Evolutionary conservation across 805 yeast species (phyloP), one percentile per base, ranked within the genome.

Genomic region (Yarrowia sp.): DNA sequence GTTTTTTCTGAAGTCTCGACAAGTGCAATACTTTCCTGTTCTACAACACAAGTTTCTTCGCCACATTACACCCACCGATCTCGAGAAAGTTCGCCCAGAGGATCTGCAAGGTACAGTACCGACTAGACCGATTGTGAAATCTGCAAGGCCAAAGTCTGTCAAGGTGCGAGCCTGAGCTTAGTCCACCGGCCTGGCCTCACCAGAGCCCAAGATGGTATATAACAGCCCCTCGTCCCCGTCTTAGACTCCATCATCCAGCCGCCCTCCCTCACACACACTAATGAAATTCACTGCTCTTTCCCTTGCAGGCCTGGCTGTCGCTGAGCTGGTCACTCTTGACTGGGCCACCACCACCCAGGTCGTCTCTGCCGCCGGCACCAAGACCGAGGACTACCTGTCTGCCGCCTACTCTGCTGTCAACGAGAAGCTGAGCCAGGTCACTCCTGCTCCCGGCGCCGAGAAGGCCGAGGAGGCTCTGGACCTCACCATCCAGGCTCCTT

Each of bases 221-320:
- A 44, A 44, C 13, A 44, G 51, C 51, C 51, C 12, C 24, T 35
- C 35, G 21, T 16, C 7, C 27, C 19, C 21, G 3, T 13, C 29
- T 3, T 1, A 9, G 2, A n/a, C 21, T n/a, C 16, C 51, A 18
- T 27, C 51, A 39, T 39, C 29, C 9, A 27, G 10, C 29, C 22
- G 32, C 24, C 35, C n/a, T n/a, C 12, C 18, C 31, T 3, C 22
- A n/a, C 53, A 19, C 53, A 31, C 51, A 27, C 51, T 47, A 47
- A 47, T 47, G 55, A 47, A 32, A 31, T 32, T 47, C 55, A 31
- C 55, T 21, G 55, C 55, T 47, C 55, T 47, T 47, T 47, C 38
- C 4, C 19, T 47, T 12, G 38, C 38, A 10, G 55, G 38, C 19
- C 27, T 47, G 19, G 55, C 55, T 21, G 25, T 24, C 16, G 55